Conservation (phyloP, 176 grass and related monocot genomes). For the Juncus inflexus region DNA sequence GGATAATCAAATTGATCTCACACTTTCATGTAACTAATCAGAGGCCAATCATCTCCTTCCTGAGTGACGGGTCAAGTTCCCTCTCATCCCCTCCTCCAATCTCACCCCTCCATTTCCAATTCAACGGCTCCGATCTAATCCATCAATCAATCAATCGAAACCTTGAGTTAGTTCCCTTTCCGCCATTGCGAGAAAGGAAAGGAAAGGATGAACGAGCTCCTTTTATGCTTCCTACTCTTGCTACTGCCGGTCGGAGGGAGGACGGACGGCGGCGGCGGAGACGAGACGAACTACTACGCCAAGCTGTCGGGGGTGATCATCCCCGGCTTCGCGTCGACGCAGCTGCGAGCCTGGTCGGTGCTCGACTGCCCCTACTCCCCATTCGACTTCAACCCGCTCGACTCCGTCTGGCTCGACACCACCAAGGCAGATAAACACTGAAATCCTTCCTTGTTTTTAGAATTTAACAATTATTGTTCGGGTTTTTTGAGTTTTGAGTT, state of each 20-base stretch:
- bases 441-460: no score
- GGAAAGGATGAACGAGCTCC: slow-evolving; percentile 15
- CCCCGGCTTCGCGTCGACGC: slow-evolving; percentile 89
- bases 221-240: not conserved
- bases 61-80: not conserved
- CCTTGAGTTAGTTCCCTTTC: not conserved
- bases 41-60: not conserved
- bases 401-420: slow-evolving; percentile 92
- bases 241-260: slow-evolving; percentile 9
- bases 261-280: slow-evolving; percentile 24
- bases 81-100: not conserved
- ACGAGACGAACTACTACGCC: slow-evolving; percentile 49
- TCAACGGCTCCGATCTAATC: not conserved
- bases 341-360: slow-evolving; percentile 97
- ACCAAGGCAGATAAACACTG: slow-evolving; percentile 41
- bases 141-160: not conserved
- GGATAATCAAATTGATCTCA: no score
- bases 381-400: slow-evolving; percentile 94
- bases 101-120: slow-evolving; percentile 6
- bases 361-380: slow-evolving; percentile 93
- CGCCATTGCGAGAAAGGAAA: slow-evolving; percentile 5
- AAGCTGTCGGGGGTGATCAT: slow-evolving; percentile 97
- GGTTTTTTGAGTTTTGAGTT: slow-evolving; percentile 6
- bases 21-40: no score
- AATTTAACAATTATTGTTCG: no score